phyloP scores from a whole-genome alignment of 805 yeast species.

The Phaffomyces antillensis region DNA sequence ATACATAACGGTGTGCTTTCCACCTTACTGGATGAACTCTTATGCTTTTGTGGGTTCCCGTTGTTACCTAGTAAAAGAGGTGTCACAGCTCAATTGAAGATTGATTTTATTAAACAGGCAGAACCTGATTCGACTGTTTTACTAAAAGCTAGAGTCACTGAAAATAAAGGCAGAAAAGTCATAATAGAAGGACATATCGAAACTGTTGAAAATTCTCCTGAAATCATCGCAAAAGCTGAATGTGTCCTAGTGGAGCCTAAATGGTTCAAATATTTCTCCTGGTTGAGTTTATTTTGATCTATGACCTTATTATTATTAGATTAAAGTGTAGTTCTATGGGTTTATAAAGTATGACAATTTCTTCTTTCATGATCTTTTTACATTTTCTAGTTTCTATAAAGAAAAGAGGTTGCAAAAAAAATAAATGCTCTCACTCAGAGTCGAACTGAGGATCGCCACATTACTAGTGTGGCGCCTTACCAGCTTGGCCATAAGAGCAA shows the following conservation, averaged over 20 bases:
- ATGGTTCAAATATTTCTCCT: conserved; percentile 70
- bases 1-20: conserved; percentile 79
- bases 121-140: conserved; percentile 57
- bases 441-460: conserved; percentile 78
- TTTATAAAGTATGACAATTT: too few species aligned
- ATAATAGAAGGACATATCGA: conserved; percentile 62
- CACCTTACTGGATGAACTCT: conserved; percentile 74
- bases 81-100: conserved; percentile 72
- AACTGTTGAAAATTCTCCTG: conserved; percentile 37
- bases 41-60: conserved; percentile 83
- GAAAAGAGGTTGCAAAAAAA: conserved; percentile 3
- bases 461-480: conserved; percentile 83
- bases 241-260: conserved; percentile 80
- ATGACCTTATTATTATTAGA: background rate
- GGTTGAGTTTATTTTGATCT: conserved; percentile 38
- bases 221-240: conserved; percentile 49
- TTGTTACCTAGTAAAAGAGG: conserved; percentile 75
- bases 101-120: conserved; percentile 47
- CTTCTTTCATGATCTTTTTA: too few species aligned
- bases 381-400: too few species aligned
- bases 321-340: background rate
- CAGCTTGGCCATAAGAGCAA: conserved; percentile 52
- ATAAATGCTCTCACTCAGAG: conserved; percentile 57
- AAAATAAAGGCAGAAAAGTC: conserved; percentile 74
- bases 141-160: conserved; percentile 57